Evolutionary conservation across 371 early-diverging fungal species (phyloP).

Genomic region (Lichtheimia ornata): DNA sequence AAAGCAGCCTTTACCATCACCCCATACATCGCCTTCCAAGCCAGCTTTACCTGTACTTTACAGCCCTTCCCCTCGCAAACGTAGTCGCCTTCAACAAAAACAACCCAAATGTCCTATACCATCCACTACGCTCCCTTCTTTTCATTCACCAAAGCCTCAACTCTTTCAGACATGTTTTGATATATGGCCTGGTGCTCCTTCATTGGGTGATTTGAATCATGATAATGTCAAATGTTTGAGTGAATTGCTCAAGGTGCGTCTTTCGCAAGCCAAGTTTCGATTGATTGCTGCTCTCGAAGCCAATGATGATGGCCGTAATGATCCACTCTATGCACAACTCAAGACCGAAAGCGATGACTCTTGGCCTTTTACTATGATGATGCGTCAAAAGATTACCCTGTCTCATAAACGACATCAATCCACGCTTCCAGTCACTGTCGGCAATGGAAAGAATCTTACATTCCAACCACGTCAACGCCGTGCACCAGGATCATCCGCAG

Average conservation of each 20-base stretch:
- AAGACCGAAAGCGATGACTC: conserved; percentile 2
- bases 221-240: conserved; percentile 22
- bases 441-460: conserved; percentile 22
- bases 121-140: not conserved
- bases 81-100: not conserved
- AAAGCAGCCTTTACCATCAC: conserved; percentile 27
- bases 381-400: conserved; percentile 11
- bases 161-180: conserved; percentile 24
- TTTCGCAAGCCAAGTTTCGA: conserved; percentile 25
- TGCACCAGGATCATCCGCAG: not conserved
- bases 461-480: conserved; percentile 1
- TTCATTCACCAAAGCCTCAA: not conserved
- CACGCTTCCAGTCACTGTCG: conserved; percentile 14
- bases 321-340: conserved; percentile 5
- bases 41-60: conserved; percentile 35
- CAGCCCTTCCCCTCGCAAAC: conserved; percentile 12
- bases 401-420: conserved; percentile 17
- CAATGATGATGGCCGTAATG: not conserved
- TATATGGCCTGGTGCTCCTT: conserved; percentile 23
- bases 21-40: conserved; percentile 34
- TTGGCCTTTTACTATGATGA: conserved; percentile 6
- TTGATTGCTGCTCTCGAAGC: conserved; percentile 19
- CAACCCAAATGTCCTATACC: not conserved
- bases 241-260: conserved; percentile 24
- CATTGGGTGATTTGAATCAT: conserved; percentile 10